Conservation (phyloP, 2,329 filamentous ascomycete genomes). For the Aspergillus pseudoglaucus region DNA sequence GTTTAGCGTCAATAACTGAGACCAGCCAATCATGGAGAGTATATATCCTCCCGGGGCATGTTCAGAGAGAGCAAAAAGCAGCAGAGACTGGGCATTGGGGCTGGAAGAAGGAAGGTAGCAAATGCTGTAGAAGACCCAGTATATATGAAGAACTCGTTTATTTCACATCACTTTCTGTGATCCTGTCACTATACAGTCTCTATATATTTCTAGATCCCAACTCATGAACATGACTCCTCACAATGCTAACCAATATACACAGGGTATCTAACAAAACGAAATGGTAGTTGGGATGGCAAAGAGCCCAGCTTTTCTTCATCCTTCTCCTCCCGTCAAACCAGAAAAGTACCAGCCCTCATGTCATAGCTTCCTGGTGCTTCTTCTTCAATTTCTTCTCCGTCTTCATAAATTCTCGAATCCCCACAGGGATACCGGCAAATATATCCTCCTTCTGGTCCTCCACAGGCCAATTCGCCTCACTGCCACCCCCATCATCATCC, state of each 20-base stretch:
- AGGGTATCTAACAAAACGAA: not conserved
- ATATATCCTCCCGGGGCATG: too few relatives aligned
- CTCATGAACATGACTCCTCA: not conserved
- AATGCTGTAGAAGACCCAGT: too few relatives aligned
- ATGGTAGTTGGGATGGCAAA: not conserved
- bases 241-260: not conserved
- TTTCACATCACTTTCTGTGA: too few relatives aligned
- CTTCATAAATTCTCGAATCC: slow-evolving; percentile 95
- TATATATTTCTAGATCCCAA: slow-evolving; percentile 1
- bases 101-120: too few relatives aligned
- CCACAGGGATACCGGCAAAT: slow-evolving; percentile 77
- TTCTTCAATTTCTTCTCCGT: slow-evolving; percentile 85
- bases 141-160: too few relatives aligned
- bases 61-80: too few relatives aligned
- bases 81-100: too few relatives aligned
- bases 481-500: slow-evolving; percentile 75
- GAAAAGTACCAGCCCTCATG: slow-evolving; percentile 8
- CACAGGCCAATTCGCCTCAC: slow-evolving; percentile 58
- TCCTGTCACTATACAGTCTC: slow-evolving; percentile 3
- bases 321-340: not conserved
- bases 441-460: slow-evolving; percentile 51
- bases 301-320: not conserved
- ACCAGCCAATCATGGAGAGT: too few relatives aligned
- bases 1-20: slow-evolving; percentile 12
- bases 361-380: slow-evolving; percentile 53